Conservation (phyloP, 768 basidiomycete species). For the Jaapia argillacea region DNA sequence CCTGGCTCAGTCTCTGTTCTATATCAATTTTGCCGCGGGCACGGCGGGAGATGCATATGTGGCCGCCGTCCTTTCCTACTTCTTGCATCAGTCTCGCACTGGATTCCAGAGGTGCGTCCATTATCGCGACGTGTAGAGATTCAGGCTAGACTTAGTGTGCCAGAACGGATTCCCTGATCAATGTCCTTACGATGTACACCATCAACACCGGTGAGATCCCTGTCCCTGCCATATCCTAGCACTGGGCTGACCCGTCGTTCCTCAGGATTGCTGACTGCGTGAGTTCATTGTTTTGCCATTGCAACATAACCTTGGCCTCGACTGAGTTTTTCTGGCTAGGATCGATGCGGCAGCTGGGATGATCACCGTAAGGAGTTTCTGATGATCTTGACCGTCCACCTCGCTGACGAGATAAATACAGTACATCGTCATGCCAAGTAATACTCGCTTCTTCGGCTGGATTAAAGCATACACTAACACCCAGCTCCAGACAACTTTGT, state of each 20-base stretch:
- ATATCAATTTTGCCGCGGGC: slow-evolving; percentile 38
- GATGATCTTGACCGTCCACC: neutral
- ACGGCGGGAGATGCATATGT: slow-evolving; percentile 44
- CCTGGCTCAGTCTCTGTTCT: slow-evolving; percentile 32
- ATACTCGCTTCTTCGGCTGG: no score
- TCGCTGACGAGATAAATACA: slow-evolving; percentile 3
- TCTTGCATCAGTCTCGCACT: slow-evolving; percentile 37
- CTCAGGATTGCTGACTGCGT: slow-evolving; percentile 31
- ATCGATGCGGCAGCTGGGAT: slow-evolving; percentile 36
- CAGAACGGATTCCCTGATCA: slow-evolving; percentile 43
- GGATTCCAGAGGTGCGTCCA: slow-evolving; percentile 35
- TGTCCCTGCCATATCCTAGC: no score
- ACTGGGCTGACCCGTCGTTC: slow-evolving; percentile 9
- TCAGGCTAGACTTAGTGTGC: neutral
- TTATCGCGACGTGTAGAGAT: neutral
- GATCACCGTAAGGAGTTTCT: slow-evolving; percentile 20
- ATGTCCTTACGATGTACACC: slow-evolving; percentile 36
- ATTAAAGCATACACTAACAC: no score
- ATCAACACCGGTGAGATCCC: slow-evolving; percentile 39
- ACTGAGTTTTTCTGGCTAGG: slow-evolving; percentile 18
- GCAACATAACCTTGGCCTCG: neutral
- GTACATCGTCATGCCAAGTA: slow-evolving; percentile 46
- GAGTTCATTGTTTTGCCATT: slow-evolving; percentile 6
- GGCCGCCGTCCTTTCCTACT: slow-evolving; percentile 36
- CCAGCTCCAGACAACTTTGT: slow-evolving; percentile 40